Evolutionary conservation across 2,329 filamentous ascomycete species (phyloP), one percentile per base, ranked within the genome.

Genomic region (Monilinia fructigena): DNA sequence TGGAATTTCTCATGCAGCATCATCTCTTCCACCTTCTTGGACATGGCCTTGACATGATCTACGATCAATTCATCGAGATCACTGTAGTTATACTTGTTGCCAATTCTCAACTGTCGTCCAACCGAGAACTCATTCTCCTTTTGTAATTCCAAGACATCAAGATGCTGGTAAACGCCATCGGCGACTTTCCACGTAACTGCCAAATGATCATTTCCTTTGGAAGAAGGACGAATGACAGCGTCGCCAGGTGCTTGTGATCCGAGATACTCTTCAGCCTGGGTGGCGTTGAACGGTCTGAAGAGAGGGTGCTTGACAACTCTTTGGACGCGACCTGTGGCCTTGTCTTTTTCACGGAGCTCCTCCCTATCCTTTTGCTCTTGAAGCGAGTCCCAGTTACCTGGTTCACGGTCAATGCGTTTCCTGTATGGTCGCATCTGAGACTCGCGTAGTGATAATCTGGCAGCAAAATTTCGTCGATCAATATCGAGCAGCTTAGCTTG

Each of bases 121-220:
- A 98, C 89, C 0, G 93, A 93, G 77, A 97, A 98, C 77, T 98
- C 94, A 69, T 93, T 98, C 70, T 97, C 92, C 79, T 99, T 99
- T 78, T 96, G 92, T 75, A 99, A 83, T 79, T 99, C 95, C 50
- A 99, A 84, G 45, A 99, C 94, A 78, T 99, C 95, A 70, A 99
- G 92, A 78, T 99, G 95, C 79, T 99, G 93, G 77, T 93, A 99
- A n/a, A 98, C 88, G 68, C 90, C 90, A 76, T 98, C 93, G 1
- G 92, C 90, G 18, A 99, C 93, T 81, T 99, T 99, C 95, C 95
- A 99, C 0, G 95, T 99, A 56, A 99, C 88, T 10, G 94, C 93
- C 65, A 99, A 83, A 80, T 99, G 95, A 77, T 99, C 95, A 67
- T 92, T 90, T 55, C 95, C 95, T 78, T 96, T 97, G 38, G 93